These are phyloP conservation scores for Hygrocybe punicea DNA, from an alignment of 768 basidiomycete species.

Conservation along the genomic window DNA sequence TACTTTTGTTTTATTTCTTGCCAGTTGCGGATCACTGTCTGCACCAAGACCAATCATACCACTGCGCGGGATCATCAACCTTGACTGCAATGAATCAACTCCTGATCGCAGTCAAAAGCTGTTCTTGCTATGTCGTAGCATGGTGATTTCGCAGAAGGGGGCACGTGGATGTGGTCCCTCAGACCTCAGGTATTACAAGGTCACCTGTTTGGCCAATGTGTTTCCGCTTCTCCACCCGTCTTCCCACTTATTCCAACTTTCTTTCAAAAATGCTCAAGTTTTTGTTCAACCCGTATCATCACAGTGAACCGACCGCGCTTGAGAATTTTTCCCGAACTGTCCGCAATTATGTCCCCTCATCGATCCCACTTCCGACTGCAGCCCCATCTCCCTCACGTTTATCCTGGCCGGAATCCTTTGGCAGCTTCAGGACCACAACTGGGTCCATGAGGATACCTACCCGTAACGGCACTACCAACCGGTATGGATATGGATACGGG, in stretches of 20 bases:
- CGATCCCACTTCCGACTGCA: constrained; percentile 47
- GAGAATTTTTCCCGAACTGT: constrained; percentile 52
- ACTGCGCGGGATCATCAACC: not conserved
- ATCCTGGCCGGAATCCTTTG: constrained; percentile 48
- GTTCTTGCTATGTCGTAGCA: not conserved
- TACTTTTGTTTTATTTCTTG: not conserved
- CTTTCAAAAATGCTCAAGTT: not conserved
- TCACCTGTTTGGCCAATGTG: not conserved
- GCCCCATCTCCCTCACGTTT: constrained; percentile 49
- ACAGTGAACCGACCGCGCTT: constrained; percentile 49
- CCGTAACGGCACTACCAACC: not conserved
- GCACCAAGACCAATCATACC: not conserved
- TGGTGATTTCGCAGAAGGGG: not conserved
- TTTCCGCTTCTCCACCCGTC: not conserved
- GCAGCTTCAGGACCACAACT: constrained; percentile 15
- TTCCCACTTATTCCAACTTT: not conserved
- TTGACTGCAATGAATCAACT: not conserved
- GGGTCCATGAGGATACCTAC: not conserved
- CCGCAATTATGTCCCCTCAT: constrained; percentile 52
- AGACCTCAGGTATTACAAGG: no score
- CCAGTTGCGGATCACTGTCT: not conserved
- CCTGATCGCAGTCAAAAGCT: not conserved
- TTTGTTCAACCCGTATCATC: constrained; percentile 8
- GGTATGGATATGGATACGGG: constrained; percentile 15
- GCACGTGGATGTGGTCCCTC: not conserved